Evolutionary conservation across 768 basidiomycete genomes (phyloP).

Genomic region (Mycena kentingensis): DNA sequence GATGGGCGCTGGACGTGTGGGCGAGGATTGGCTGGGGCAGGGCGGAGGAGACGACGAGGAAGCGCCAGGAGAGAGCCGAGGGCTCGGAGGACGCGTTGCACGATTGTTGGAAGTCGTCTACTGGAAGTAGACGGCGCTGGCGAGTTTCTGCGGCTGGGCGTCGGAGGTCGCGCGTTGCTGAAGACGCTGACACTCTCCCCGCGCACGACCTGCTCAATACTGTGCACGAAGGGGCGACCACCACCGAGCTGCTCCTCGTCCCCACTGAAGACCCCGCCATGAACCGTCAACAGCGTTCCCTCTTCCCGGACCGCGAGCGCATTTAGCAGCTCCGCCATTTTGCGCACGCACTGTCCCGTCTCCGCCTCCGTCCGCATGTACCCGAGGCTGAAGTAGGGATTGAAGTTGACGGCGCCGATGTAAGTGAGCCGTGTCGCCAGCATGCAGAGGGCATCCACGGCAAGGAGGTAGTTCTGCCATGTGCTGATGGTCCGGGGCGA

Average conservation of each 20-base stretch:
- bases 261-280: not conserved
- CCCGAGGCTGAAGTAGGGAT: slow-evolving; percentile 1
- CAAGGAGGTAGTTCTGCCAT: slow-evolving; percentile 2
- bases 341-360: not conserved
- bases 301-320: not conserved
- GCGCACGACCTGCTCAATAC: not conserved
- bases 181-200: not conserved
- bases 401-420: not conserved
- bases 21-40: not conserved
- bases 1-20: not conserved
- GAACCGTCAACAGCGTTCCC: not conserved
- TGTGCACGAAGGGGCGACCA: slow-evolving; percentile 1
- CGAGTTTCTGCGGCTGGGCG: not conserved
- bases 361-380: not conserved
- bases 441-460: not conserved
- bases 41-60: not conserved
- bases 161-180: not conserved
- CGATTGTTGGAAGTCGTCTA: too few species aligned
- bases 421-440: not conserved
- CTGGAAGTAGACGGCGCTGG: not conserved
- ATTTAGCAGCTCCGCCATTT: not conserved
- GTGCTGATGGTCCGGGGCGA: not conserved
- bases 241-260: not conserved
- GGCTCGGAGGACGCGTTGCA: not conserved
- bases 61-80: not conserved